Evolutionary conservation across 345 rosid genomes (phyloP).

Genomic region (Bretschneidera sinensis): DNA sequence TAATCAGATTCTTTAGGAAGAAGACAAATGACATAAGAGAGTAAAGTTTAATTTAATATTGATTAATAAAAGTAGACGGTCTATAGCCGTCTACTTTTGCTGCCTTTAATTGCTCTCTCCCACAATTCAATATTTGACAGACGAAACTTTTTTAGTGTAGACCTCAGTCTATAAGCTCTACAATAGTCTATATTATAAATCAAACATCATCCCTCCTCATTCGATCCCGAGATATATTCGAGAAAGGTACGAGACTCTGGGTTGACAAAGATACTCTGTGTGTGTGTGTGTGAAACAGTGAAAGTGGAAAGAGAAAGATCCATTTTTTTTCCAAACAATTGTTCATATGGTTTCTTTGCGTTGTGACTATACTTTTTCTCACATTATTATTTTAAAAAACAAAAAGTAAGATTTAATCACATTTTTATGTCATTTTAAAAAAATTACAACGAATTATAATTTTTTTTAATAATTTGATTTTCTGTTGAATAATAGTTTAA

Average conservation of each 20-base stretch:
- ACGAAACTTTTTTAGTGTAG: slow-evolving; percentile 29
- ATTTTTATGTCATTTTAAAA: too few species aligned
- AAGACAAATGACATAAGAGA: slow-evolving; percentile 10
- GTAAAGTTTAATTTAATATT: neutral
- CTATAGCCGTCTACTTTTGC: slow-evolving; percentile 7
- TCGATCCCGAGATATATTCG: slow-evolving; percentile 39
- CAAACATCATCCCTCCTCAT: neutral
- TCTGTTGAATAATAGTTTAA: too few species aligned
- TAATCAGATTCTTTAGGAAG: slow-evolving; percentile 20
- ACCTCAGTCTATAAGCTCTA: slow-evolving; percentile 8
- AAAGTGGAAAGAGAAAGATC: too few species aligned
- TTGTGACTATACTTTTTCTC: neutral
- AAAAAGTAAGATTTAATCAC: too few species aligned
- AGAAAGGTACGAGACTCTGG: slow-evolving; percentile 32
- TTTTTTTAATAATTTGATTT: too few species aligned
- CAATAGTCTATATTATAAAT: neutral
- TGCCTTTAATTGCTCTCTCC: slow-evolving; percentile 9
- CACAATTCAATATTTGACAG: slow-evolving; percentile 17
- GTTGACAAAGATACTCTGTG: slow-evolving; percentile 33
- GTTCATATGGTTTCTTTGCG: slow-evolving; percentile 1
- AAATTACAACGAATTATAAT: too few species aligned
- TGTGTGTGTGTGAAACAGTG: slow-evolving; percentile 1
- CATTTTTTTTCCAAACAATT: slow-evolving; percentile 5
- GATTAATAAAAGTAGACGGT: neutral
- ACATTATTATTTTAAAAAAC: neutral